Evolutionary conservation across 192 early-diverging fungal genomes (phyloP).

Genomic region (Backusella sp.): DNA sequence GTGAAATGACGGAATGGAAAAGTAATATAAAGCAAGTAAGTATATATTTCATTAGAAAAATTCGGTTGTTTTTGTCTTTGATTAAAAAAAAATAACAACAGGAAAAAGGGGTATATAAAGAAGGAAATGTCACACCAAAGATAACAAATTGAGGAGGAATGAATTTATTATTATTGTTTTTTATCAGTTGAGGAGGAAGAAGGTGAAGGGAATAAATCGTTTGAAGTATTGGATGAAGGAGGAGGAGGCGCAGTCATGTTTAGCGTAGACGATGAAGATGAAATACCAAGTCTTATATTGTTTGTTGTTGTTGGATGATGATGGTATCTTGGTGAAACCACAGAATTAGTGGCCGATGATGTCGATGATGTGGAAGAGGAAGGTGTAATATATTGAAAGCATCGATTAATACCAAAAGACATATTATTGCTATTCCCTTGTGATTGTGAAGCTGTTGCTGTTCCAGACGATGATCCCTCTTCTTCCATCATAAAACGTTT

Average conservation of each 20-base stretch:
- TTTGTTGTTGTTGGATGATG: slow-evolving; percentile 4
- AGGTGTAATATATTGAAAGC: slow-evolving; percentile 4
- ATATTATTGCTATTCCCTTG: background rate
- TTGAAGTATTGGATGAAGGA: background rate
- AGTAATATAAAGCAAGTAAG: no score
- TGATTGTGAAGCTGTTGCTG: background rate
- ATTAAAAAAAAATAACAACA: background rate
- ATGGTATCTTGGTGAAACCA: slow-evolving; percentile 1
- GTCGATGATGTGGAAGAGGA: background rate
- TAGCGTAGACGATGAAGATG: background rate
- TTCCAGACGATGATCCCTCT: background rate
- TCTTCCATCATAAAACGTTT: slow-evolving; percentile 3
- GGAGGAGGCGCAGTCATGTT: background rate
- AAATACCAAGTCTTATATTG: slow-evolving; percentile 1
- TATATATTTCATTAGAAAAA: no score
- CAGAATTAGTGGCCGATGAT: background rate
- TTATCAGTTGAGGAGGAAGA: background rate
- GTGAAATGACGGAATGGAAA: background rate
- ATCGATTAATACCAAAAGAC: background rate
- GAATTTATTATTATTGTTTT: slow-evolving; percentile 7
- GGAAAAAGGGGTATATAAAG: background rate
- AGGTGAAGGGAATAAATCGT: slow-evolving; percentile 2
- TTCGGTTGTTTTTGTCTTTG: no score
- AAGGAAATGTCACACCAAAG: background rate
- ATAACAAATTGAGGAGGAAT: background rate